These are phyloP conservation scores for Verticillium klebahnii DNA, from an alignment of 2,329 filamentous ascomycete species.

Conservation along the genomic window DNA sequence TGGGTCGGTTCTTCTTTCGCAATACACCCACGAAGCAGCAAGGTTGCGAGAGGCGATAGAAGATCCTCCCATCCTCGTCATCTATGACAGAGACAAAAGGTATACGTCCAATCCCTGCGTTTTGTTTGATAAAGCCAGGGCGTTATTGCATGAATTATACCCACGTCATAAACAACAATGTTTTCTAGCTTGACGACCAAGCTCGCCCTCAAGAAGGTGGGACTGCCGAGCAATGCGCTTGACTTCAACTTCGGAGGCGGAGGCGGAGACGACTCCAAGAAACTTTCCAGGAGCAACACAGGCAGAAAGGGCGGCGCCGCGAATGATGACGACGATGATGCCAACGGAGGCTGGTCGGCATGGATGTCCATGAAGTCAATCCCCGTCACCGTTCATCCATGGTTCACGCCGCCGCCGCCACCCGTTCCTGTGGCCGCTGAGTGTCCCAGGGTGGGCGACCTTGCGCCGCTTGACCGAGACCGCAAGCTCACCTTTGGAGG, in stretches of 20 bases:
- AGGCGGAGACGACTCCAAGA: constrained; percentile 23
- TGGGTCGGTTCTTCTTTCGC: background rate
- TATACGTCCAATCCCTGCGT: background rate
- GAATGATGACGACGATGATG: constrained; percentile 19
- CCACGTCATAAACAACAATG: constrained; percentile 30
- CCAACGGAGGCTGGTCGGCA: constrained; percentile 29
- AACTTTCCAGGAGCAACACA: constrained; percentile 23
- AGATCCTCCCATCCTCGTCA: background rate
- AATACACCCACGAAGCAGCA: background rate
- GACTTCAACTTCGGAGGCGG: constrained; percentile 30
- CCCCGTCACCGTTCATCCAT: constrained; percentile 48
- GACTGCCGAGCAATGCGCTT: constrained; percentile 46
- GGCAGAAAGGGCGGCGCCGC: constrained; percentile 17
- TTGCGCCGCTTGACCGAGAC: constrained; percentile 42
- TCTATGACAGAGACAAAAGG: background rate
- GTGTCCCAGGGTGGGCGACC: constrained; percentile 42
- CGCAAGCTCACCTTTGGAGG: constrained; percentile 36
- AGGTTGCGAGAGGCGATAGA: background rate
- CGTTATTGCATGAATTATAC: background rate
- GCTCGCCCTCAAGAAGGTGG: constrained; percentile 52
- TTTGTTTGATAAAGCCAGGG: background rate
- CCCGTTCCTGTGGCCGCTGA: constrained; percentile 38
- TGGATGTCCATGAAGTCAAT: constrained; percentile 48
- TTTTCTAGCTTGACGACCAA: constrained; percentile 53
- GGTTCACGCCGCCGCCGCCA: constrained; percentile 46